Base-by-base conservation (phyloP, 2,329 filamentous ascomycete species). In the Calycina herbarum region DNA sequence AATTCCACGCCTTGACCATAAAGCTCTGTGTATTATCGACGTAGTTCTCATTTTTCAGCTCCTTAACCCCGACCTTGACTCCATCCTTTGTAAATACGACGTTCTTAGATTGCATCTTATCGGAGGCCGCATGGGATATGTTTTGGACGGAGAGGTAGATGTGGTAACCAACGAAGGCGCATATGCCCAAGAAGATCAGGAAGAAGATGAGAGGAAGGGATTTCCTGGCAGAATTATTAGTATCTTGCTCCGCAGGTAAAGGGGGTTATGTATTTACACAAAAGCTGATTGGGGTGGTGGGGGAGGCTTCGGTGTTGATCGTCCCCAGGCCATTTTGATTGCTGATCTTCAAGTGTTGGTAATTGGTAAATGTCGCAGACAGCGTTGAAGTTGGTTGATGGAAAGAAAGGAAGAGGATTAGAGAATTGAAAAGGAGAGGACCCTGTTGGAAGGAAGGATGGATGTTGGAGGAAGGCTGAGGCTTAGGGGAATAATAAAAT, bases 51-150 rank as follows among this genome's bases (percentile, higher is more conserved):
- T 85, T 83, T 70, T 84, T 83, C 60, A 90, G 78, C 67, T 92
- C 83, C 78, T 89, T 90, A 67, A 94, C 84, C 59, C 88, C 88
- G 57, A 94, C 89, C 67, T 86, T 85, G 67, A 91, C 79, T 64
- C 91, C 91, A 64, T 93, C 90, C 76, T 91, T 92, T 48, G 88
- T 89, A 77, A 93, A 90, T 51, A 87, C 82, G 64, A 94, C 85
- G 76, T 93, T 90, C 80, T 90, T 91, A 79, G 86, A 86, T 76
- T 89, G 87, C 85, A 93, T 90, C 74, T 86, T 86, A 77, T 89
- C 82, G 59, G 84, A 85, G 58, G 90, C 89, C 66, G 85, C 82
- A 66, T 86, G 81, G 67, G 86, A 84, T 72, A 94, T 88, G 76
- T 90, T 84, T 78, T 82, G 82, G 64, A 85, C 82, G 78, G 87